These are phyloP conservation scores for Cutaneotrichosporon mucoides DNA, from an alignment of 1,284 basidiomycete species.

Conservation along the genomic window DNA sequence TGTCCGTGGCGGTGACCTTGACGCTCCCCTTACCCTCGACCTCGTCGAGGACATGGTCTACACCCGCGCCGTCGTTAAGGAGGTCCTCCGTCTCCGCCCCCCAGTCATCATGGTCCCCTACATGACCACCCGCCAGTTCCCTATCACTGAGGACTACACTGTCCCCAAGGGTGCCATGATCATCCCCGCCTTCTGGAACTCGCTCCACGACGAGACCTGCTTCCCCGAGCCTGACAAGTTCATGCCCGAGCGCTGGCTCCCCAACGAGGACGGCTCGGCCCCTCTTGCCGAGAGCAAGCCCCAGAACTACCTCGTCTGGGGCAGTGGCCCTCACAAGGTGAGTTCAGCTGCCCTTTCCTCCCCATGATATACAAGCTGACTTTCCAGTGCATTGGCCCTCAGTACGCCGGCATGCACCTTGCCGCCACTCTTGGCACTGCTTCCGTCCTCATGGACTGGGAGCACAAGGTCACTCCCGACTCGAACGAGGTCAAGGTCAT, in stretches of 20 bases:
- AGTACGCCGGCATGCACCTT: conserved; percentile 92
- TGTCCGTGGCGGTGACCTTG: conserved; percentile 72
- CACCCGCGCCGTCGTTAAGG: conserved; percentile 85
- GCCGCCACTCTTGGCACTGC: conserved; percentile 82
- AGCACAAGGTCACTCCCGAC: conserved; percentile 74
- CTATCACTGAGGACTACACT: conserved; percentile 82
- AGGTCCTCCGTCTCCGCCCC: conserved; percentile 83
- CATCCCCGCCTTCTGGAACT: conserved; percentile 94
- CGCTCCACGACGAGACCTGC: conserved; percentile 81
- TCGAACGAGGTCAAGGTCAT: conserved; percentile 87
- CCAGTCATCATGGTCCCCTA: conserved; percentile 98
- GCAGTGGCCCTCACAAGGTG: conserved; percentile 78
- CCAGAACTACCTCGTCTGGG: conserved; percentile 95
- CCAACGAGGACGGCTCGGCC: conserved; percentile 60
- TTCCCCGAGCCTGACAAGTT: conserved; percentile 85
- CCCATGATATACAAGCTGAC: not conserved
- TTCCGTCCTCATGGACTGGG: conserved; percentile 75
- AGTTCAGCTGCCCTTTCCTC: conserved; percentile 1
- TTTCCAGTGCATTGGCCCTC: conserved; percentile 72
- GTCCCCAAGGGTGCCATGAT: conserved; percentile 90
- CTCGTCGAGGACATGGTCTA: conserved; percentile 91
- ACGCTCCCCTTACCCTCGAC: conserved; percentile 80
- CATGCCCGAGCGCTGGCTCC: conserved; percentile 88
- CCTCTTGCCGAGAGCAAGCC: conserved; percentile 72
- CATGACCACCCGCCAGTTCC: conserved; percentile 81